Base-by-base conservation (phyloP, 2,329 filamentous ascomycete genomes). In the Diaporthe caulivora region DNA sequence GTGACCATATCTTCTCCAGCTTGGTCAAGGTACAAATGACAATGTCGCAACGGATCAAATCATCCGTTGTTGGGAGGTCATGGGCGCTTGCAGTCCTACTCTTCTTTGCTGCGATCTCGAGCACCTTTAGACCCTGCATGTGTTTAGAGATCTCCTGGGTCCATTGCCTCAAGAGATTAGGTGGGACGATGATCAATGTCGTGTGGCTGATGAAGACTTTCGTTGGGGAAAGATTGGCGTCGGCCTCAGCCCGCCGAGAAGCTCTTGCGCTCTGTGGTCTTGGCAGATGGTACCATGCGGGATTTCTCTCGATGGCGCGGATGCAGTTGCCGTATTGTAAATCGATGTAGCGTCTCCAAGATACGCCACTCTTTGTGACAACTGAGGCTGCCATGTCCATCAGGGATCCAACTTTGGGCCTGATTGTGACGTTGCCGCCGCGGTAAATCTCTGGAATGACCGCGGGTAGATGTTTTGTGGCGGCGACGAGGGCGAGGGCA, bases 161-260 rank as follows among this genome's bases (percentile, higher is more conserved):
- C 96, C 96, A 98, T 80, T 98, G 96, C 70, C 92, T 88, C 3
- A 97, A 85, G 31, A 98, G 86, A 79, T 98, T 98, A 18, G 91
- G 87, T 0, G 96, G 96, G 0, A 95, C 94, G 40, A 98, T 89
- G 24, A 98, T 86, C 4, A 98, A 84, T 0, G 93, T 97, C 0
- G 89, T 89, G 37, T 89, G 87, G 74, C 92, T 94, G 10, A 97
- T 84, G 34, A 86, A 89, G 4, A 97, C 83, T 74, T 85, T 86
- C 29, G 83, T 86, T 0, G 87, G 83, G 0, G 83, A 80, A 10
- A 47, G 31, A 1, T 21, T 31, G 24, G 80, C 26, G 29, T 57
- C 73, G 40, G 18, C 44, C 21, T 76, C 57, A 0, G 83, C 84
- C 1, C 81, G 84, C 7, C 87, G 84, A 55, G 75, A 79, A 18